Evolutionary conservation across 768 basidiomycete genomes (phyloP), one percentile per base, ranked within the genome.

Genomic region (Fistulinella prunicolor): DNA sequence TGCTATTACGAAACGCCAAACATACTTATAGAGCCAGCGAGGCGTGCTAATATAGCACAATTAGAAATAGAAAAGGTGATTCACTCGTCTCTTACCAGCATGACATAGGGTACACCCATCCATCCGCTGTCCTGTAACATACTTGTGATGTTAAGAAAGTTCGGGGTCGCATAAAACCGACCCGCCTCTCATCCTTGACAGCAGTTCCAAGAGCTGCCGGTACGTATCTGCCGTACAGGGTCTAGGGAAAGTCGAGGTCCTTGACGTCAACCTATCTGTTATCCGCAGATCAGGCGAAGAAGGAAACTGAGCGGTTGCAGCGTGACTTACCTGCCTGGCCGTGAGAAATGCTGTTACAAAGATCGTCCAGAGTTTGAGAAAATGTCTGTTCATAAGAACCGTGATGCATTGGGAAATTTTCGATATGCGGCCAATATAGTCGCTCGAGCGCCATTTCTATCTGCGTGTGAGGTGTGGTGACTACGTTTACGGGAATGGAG

Each of bases 341-440:
- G 59, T 86, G 82, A 22, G 76, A 70, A 41, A 85, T 74, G 1
- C 81, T 67, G 35, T 72, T 66, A 38, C 75, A 73, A 6, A 83
- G 69, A 19, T 81, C 75, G n/a, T 78, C 73, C 13, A 81, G 54
- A 5, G 62, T 55, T n/a, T 58, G 53, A 8, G 62, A 58, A 4
- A 82, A 56, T 3, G 67, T 60, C 14, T 62, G 56, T 16, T 49
- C 44, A 12, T 71, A 53, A 52, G 83, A 81, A 57, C 42, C 40
- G n/a, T 73, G 57, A 57, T 86, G 84, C 66, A 77, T 79, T 0
- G 81, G 82, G 59, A 81, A 85, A 50, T 70, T 76, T 54, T 85
- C 83, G 16, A 83, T 63, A 50, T 87, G 85, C 1, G 56, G 57
- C 85, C 84, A 86, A 49, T 81, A 86, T n/a, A 79, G 65, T 21